Conservation (phyloP, 2,329 filamentous ascomycete genomes). For the Cladosporium velox region DNA sequence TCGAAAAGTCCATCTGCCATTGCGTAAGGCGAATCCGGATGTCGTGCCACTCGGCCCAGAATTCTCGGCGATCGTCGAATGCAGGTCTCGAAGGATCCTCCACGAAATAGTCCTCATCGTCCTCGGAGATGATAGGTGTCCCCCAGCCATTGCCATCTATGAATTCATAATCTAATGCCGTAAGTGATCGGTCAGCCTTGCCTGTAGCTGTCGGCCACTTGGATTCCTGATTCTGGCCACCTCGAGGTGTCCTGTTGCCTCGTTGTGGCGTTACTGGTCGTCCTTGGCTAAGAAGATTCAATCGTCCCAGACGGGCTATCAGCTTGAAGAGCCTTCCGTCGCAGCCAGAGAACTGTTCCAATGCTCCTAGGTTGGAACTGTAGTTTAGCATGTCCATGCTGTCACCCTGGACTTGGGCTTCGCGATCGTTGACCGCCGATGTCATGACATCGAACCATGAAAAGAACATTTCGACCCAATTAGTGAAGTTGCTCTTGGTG, state of each 20-base stretch:
- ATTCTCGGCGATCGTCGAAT: conserved; percentile 57
- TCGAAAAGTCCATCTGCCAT: conserved; percentile 69
- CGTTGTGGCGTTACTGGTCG: conserved; percentile 40
- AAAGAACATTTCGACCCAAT: conserved; percentile 91
- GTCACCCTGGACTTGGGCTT: conserved; percentile 71
- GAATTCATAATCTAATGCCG: conserved; percentile 52
- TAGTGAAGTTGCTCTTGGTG: conserved; percentile 65
- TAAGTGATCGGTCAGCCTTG: conserved; percentile 42
- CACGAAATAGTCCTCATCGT: conserved; percentile 40
- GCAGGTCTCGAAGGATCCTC: conserved; percentile 20
- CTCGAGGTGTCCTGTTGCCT: conserved; percentile 15
- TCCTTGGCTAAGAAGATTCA: conserved; percentile 80
- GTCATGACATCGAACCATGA: conserved; percentile 94
- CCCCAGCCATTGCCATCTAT: conserved; percentile 56
- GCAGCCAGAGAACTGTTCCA: conserved; percentile 86
- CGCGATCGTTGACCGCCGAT: conserved; percentile 86
- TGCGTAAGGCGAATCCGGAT: conserved; percentile 73
- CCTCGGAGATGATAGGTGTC: conserved; percentile 30
- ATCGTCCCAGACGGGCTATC: conserved; percentile 76
- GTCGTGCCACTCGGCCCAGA: conserved; percentile 86
- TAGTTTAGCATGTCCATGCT: conserved; percentile 65
- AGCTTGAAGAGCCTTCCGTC: conserved; percentile 84
- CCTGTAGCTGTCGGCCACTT: conserved; percentile 53
- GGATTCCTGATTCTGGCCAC: background rate
- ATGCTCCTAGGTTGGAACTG: conserved; percentile 67